Evolutionary conservation across 192 early-diverging fungal genomes (phyloP).

Genomic region (Entrophospora sp.): DNA sequence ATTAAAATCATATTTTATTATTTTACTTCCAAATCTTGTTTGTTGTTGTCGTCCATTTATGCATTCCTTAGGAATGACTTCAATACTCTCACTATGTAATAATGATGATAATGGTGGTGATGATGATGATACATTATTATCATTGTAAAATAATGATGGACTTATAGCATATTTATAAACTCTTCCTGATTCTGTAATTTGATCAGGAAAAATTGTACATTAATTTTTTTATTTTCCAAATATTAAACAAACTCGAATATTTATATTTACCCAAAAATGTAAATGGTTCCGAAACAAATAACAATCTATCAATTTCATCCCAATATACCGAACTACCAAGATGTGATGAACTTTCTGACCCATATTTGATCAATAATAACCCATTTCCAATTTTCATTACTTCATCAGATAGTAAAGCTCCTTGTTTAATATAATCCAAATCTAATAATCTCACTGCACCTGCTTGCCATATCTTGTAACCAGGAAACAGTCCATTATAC

Average conservation of each 20-base stretch:
- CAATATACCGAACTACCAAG: slow-evolving; percentile 2
- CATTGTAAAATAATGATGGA: background rate
- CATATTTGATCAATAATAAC: background rate
- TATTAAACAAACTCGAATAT: background rate
- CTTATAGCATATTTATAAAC: background rate
- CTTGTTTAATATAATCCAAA: background rate
- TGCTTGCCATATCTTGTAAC: slow-evolving; percentile 28
- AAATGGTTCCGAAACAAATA: slow-evolving; percentile 11
- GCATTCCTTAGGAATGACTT: background rate
- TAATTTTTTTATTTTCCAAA: background rate
- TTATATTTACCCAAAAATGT: background rate
- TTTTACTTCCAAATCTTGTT: slow-evolving; percentile 11
- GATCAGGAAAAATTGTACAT: background rate
- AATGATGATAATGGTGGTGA: background rate
- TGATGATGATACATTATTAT: too few relatives aligned
- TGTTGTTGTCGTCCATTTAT: background rate
- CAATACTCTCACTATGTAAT: too few relatives aligned
- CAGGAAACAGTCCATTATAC: background rate
- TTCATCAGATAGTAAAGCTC: slow-evolving; percentile 3
- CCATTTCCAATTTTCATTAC: background rate
- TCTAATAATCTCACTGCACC: slow-evolving; percentile 29
- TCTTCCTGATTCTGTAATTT: background rate
- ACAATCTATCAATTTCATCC: background rate
- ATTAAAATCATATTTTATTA: slow-evolving; percentile 47
- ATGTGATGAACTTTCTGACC: slow-evolving; percentile 4